phyloP scores from a whole-genome alignment of 495 filamentous ascomycete species.

The Gamarada debralockiae region DNA sequence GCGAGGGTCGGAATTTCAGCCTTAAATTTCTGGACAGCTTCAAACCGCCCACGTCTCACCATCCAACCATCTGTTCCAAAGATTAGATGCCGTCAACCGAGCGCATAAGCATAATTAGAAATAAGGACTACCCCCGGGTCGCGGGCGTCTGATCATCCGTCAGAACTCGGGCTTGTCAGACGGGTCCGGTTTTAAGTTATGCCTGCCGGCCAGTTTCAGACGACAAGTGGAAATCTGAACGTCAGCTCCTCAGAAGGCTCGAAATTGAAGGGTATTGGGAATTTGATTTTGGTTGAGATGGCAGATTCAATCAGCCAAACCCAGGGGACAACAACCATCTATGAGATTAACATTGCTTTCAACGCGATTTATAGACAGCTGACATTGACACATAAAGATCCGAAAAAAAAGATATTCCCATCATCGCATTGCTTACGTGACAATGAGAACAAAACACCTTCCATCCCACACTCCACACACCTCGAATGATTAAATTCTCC shows the following conservation, averaged over 20 bases:
- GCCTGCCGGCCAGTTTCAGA: too few species aligned
- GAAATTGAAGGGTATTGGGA: too few species aligned
- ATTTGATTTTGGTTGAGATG: too few species aligned
- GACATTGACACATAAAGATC: background rate
- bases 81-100: background rate
- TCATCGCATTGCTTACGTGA: background rate
- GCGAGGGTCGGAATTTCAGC: background rate
- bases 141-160: slow-evolving; percentile 9
- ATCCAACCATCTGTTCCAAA: slow-evolving; percentile 1
- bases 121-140: background rate
- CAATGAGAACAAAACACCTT: background rate
- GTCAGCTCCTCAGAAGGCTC: too few species aligned
- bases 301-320: too few species aligned
- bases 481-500: slow-evolving; percentile 4
- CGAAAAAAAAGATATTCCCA: background rate
- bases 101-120: slow-evolving; percentile 1
- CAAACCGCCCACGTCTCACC: slow-evolving; percentile 16
- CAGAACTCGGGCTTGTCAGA: background rate
- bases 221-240: too few species aligned
- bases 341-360: slow-evolving; percentile 5
- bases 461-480: background rate
- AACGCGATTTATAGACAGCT: slow-evolving; percentile 7
- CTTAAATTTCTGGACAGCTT: background rate
- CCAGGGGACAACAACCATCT: background rate
- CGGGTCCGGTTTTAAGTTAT: too few species aligned